Base-by-base conservation (phyloP, 768 basidiomycete species). In the Ramaria sp. region DNA sequence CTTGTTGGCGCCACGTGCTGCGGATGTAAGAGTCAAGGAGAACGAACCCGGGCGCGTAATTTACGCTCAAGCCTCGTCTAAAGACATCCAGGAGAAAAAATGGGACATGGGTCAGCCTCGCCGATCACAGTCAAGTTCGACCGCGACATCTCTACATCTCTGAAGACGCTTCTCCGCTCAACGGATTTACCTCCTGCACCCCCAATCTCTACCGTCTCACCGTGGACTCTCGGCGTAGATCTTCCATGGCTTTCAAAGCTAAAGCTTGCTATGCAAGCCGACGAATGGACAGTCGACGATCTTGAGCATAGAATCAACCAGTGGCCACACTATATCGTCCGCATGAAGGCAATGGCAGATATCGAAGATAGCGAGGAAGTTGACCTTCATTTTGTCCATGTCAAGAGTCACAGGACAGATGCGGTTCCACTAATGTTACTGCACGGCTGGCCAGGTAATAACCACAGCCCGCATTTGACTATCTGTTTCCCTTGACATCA, bases 371-470 rank as follows among this genome's bases (percentile, higher is more conserved):
- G 34, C 3, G 60, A 61, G 27, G 46, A 47, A 19, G 24, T 61
- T 15, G 58, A 59, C 42, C 30, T 61, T 37, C 60, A 61, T 53
- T 61, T 59, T 42, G 41, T 61, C 19, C 60, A 61, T 42, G 58
- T 53, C 22, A 53, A 42, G 15, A 59, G 58, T 47, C n/a, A 37
- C 4, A 34, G 41, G 45, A 20, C 53, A 11, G 53, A 59, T 37
- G 60, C 60, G 7, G 47, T 59, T 41, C 60, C 60, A 15, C 37
- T 61, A 34, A 27, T 61, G 15, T 49, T 61, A n/a, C 37, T 61
- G 9, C 60, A 61, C 33, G 60, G 60, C 12, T 61, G 60, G 60
- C 60, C 60, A 5, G 60, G 60, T 61, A 54, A 17, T n/a, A n/a
- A n/a, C n/a, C 33, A 1, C 22, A 10, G 4, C 20, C 24, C 2